phyloP scores from a whole-genome alignment of 495 filamentous ascomycete genomes.

The Geopyxis carbonaria region DNA sequence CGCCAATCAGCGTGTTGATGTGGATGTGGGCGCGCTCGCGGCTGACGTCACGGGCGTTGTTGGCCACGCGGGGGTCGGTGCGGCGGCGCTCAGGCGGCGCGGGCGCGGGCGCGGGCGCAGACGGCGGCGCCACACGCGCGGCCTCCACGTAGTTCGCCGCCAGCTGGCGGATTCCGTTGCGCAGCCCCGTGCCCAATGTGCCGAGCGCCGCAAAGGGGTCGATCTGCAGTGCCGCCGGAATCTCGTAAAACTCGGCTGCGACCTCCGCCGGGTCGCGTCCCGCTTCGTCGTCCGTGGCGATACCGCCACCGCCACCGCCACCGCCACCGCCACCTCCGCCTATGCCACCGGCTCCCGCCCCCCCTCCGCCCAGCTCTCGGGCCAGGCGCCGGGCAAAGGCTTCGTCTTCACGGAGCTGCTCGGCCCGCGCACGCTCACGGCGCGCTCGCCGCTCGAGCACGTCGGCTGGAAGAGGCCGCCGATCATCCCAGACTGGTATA shows the following conservation, averaged over 20 bases:
- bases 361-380: too few species aligned
- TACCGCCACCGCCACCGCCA: too few species aligned
- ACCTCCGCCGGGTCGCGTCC: slow-evolving; percentile 5
- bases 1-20: neutral
- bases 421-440: slow-evolving; percentile 16
- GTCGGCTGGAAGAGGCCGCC: slow-evolving; percentile 19
- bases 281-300: too few species aligned
- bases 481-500: slow-evolving; percentile 19
- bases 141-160: slow-evolving; percentile 23
- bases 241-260: slow-evolving; percentile 14
- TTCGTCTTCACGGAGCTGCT: slow-evolving; percentile 20
- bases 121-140: slow-evolving; percentile 8
- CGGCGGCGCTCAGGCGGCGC: slow-evolving; percentile 15
- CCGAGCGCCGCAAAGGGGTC: slow-evolving; percentile 19
- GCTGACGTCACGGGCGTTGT: slow-evolving; percentile 3
- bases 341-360: too few species aligned
- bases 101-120: neutral
- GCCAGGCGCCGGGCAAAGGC: slow-evolving; percentile 17
- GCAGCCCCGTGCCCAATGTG: slow-evolving; percentile 16
- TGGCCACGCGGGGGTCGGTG: slow-evolving; percentile 11
- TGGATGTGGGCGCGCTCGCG: neutral
- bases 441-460: slow-evolving; percentile 16
- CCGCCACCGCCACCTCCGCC: too few species aligned
- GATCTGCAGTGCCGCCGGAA: slow-evolving; percentile 13
- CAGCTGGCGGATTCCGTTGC: slow-evolving; percentile 21